A percentile compares a stretch with the other conserved stretches of the same genome.
These are phyloP conservation scores for Lactarius sp. DNA, from an alignment of 768 basidiomycete species.

Conservation along the genomic window DNA sequence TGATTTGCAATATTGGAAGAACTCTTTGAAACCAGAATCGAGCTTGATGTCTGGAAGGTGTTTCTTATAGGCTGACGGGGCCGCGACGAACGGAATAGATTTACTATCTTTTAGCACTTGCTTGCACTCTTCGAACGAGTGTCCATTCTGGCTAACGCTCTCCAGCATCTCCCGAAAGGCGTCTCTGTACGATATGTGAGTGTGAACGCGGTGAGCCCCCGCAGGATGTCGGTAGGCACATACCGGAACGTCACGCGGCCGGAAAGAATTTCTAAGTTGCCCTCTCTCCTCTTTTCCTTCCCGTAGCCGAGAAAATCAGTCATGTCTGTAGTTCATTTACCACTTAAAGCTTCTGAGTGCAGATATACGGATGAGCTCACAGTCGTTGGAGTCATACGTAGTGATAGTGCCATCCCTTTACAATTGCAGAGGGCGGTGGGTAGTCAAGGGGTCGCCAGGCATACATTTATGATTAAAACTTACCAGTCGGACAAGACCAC, in stretches of 20 bases:
- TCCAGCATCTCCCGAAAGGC: conserved; percentile 82
- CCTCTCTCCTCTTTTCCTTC: conserved; percentile 59
- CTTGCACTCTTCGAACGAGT: conserved; percentile 84
- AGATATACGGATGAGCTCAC: conserved; percentile 38
- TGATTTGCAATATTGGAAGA: conserved; percentile 78
- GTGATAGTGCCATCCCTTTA: conserved; percentile 94
- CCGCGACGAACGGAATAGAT: conserved; percentile 26
- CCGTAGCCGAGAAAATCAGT: conserved; percentile 92
- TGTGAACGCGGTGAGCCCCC: background rate
- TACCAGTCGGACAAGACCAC: conserved; percentile 90
- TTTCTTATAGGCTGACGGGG: background rate
- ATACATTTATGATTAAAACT: conserved; percentile 29
- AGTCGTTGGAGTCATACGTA: conserved; percentile 88
- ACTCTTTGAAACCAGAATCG: conserved; percentile 85
- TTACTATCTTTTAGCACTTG: conserved; percentile 65
- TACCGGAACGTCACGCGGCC: conserved; percentile 66
- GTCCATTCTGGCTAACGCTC: conserved; percentile 67
- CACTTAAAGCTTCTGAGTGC: background rate
- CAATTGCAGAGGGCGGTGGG: background rate
- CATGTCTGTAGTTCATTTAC: conserved; percentile 47
- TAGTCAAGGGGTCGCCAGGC: background rate
- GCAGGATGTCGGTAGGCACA: conserved; percentile 11
- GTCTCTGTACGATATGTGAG: conserved; percentile 49
- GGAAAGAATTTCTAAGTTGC: conserved; percentile 67
- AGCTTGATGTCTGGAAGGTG: conserved; percentile 64